Conservation (phyloP, 2,329 filamentous ascomycete genomes). For the Alternaria rosae region DNA sequence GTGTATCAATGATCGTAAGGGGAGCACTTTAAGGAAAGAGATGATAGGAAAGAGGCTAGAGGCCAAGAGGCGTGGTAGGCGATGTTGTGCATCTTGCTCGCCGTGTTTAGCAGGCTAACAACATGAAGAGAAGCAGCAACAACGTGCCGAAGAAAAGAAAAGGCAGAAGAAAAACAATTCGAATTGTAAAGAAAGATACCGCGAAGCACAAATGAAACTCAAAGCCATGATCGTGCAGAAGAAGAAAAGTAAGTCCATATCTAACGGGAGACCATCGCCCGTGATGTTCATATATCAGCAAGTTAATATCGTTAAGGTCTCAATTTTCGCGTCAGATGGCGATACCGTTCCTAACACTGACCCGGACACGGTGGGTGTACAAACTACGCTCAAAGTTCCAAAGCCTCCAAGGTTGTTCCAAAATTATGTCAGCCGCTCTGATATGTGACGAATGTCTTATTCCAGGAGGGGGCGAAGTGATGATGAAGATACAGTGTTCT, state of each 20-base stretch:
- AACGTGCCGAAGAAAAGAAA: background rate
- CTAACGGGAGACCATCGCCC: background rate
- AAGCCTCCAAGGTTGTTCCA: background rate
- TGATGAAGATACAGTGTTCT: no score
- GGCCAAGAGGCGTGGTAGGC: background rate
- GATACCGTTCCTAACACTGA: background rate
- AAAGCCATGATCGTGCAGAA: background rate
- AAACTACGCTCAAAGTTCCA: background rate
- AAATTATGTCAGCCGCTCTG: background rate
- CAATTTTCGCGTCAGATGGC: background rate
- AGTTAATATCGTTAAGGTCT: background rate
- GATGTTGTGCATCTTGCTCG: background rate
- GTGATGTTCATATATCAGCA: background rate
- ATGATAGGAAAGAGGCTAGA: background rate
- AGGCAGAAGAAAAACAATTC: background rate
- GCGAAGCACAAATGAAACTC: background rate
- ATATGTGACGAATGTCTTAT: background rate
- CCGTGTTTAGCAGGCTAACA: background rate
- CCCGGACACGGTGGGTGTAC: background rate
- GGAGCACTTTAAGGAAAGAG: background rate
- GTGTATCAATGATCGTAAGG: background rate
- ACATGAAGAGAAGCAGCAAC: background rate
- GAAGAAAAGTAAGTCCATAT: background rate
- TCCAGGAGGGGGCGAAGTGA: no score
- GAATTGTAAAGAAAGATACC: background rate